Base-by-base conservation (phyloP, 768 basidiomycete genomes). In the Pulveroboletus frians region DNA sequence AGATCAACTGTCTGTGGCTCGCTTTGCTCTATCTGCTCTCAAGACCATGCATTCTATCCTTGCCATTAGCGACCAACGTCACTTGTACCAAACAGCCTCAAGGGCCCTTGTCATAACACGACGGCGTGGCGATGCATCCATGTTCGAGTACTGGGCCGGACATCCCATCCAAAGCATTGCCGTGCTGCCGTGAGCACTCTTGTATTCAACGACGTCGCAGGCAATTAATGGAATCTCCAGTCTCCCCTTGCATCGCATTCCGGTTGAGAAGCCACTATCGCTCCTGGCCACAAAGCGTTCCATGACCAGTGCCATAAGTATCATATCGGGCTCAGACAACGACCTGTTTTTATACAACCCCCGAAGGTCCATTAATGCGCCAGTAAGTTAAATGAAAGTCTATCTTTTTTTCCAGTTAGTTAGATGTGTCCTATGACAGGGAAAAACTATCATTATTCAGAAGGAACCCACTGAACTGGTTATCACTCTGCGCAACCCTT, bases 321-420 rank as follows among this genome's bases (percentile, higher is more conserved):
- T 83, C 3, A 72, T 84, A 41, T 67, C 85, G 4, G 71, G 74
- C 37, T 83, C 83, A 4, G 71, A 73, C 27, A 79, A 76, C 18
- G 88, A 93, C 63, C 85, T 89, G 1, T 97, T 97, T 69, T 71
- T 98, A 49, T 96, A 96, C 65, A 93, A 97, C 64, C 95, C 95
- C 2, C 75, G 94, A 49, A 83, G 78, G 61, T 68, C 77, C 7
- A 66, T 72, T 36, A 70, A 74, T 27, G 73, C 74, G 14, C 83
- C 83, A 74, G 87, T 89, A 37, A 60, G 73, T 26, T 14, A 40
- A 26, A 8, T 5, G 40, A 50, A 41, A 14, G 21, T 29, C 27
- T 34, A 35, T 38, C n/a, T 17, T 42, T 40, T 18, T n/a, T 40
- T 41, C 54, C 54, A 23, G 46, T 21, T 23, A 45, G 4, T 42